Conservation (phyloP, 1,284 basidiomycete species). For the Ceratobasidium sp. region DNA sequence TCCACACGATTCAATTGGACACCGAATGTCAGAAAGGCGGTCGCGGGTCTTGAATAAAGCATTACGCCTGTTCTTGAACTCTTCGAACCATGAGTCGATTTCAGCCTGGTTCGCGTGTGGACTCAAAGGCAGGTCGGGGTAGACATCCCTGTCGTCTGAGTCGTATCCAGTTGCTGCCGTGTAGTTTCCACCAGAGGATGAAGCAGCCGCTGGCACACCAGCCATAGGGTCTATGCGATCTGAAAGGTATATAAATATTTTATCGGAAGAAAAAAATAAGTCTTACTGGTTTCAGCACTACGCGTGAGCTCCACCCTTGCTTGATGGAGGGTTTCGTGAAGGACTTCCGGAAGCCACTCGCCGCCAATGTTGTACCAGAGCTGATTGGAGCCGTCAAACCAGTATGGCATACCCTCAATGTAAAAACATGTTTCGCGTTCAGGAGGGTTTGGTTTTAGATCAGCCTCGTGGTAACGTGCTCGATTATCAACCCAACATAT, state of each 20-base stretch:
- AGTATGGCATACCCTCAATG: conserved; percentile 17
- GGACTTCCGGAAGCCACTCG: conserved; percentile 6
- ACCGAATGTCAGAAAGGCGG: conserved; percentile 20
- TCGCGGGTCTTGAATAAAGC: conserved; percentile 13
- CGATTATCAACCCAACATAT: conserved; percentile 4
- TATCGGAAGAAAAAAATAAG: too few relatives aligned
- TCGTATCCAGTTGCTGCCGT: not conserved
- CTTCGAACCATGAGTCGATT: conserved; percentile 27
- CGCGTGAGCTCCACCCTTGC: not conserved
- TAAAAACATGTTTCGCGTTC: not conserved
- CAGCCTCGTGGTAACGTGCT: not conserved
- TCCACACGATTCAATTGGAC: conserved; percentile 16
- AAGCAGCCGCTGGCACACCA: not conserved
- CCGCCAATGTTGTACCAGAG: conserved; percentile 28
- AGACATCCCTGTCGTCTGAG: conserved; percentile 24
- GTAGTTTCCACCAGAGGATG: not conserved
- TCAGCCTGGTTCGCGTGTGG: not conserved
- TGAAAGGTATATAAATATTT: not conserved
- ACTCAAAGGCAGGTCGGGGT: not conserved
- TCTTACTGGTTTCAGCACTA: conserved; percentile 20
- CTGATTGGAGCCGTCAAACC: conserved; percentile 12
- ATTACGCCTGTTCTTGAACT: conserved; percentile 18
- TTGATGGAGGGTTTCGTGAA: not conserved
- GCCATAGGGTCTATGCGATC: conserved; percentile 8
- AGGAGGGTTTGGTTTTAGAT: conserved; percentile 16